Evolutionary conservation across 2,329 filamentous ascomycete species (phyloP).

Genomic region (Coniochaeta sp.): DNA sequence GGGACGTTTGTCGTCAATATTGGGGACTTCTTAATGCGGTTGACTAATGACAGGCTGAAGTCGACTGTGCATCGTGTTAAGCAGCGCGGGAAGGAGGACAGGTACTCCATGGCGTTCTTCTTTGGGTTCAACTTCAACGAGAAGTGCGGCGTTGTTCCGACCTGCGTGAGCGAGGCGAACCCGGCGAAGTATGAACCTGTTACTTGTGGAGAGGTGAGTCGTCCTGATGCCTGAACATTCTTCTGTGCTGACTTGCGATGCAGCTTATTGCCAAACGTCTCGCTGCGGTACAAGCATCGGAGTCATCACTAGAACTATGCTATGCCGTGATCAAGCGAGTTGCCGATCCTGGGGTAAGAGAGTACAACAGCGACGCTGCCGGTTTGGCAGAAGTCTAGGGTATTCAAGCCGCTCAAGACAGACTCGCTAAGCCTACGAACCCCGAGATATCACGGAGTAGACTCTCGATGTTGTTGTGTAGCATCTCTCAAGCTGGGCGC

Average conservation of each 20-base stretch:
- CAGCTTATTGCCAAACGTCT: neutral
- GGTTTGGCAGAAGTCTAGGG: no score
- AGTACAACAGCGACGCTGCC: no score
- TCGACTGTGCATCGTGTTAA: slow-evolving; percentile 41
- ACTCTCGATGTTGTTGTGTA: no score
- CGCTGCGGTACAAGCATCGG: neutral
- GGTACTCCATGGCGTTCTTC: slow-evolving; percentile 51
- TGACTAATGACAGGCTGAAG: slow-evolving; percentile 41
- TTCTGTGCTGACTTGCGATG: neutral
- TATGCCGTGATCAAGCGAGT: no score
- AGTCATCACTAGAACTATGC: neutral
- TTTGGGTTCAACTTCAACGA: slow-evolving; percentile 38
- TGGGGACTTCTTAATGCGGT: slow-evolving; percentile 42
- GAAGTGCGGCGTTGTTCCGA: slow-evolving; percentile 29
- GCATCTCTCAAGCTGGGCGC: no score
- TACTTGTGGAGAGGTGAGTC: slow-evolving; percentile 26
- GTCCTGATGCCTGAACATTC: neutral
- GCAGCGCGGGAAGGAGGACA: slow-evolving; percentile 29
- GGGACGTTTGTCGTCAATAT: slow-evolving; percentile 44
- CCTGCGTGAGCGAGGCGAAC: slow-evolving; percentile 27
- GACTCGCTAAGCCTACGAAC: no score
- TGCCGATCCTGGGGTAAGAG: no score
- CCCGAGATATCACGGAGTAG: no score
- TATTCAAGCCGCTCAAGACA: no score
- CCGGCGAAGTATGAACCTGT: slow-evolving; percentile 34